Conservation (phyloP, 116 monocot genomes). For the Dioscorea cayenensis region DNA sequence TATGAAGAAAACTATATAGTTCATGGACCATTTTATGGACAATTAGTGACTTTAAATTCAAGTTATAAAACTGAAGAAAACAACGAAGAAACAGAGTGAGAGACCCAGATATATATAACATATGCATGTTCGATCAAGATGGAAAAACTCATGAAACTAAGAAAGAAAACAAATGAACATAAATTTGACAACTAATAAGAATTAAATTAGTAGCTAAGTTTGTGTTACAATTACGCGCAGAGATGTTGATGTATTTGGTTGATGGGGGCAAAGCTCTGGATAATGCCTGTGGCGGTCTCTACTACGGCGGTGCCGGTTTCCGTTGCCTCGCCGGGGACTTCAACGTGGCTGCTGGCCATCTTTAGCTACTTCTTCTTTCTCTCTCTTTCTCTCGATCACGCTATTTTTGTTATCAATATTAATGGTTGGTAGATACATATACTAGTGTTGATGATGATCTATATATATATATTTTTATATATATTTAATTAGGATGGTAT, state of each 20-base stretch:
- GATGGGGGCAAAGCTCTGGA: constrained; percentile 72
- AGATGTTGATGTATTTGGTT: constrained; percentile 71
- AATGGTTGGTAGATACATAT: too few relatives aligned
- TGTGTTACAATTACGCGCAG: constrained; percentile 43
- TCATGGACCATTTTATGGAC: too few relatives aligned
- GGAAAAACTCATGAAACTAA: too few relatives aligned
- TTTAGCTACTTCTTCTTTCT: background rate
- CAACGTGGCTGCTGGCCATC: constrained; percentile 7
- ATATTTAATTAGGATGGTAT: too few relatives aligned
- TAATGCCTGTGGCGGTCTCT: constrained; percentile 45
- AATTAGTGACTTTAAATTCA: too few relatives aligned
- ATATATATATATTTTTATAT: too few relatives aligned
- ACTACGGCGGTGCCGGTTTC: constrained; percentile 14
- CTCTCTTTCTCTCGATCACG: background rate
- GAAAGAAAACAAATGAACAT: too few relatives aligned
- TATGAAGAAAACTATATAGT: background rate
- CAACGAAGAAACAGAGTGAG: background rate
- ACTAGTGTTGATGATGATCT: too few relatives aligned
- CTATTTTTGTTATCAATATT: too few relatives aligned
- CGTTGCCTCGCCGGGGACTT: constrained; percentile 21
- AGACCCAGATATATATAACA: background rate
- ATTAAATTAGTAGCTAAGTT: too few relatives aligned
- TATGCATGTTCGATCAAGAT: too few relatives aligned
- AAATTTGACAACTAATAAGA: too few relatives aligned
- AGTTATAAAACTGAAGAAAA: background rate